phyloP scores from a whole-genome alignment of 805 yeast species.

The Candida boidinii region DNA sequence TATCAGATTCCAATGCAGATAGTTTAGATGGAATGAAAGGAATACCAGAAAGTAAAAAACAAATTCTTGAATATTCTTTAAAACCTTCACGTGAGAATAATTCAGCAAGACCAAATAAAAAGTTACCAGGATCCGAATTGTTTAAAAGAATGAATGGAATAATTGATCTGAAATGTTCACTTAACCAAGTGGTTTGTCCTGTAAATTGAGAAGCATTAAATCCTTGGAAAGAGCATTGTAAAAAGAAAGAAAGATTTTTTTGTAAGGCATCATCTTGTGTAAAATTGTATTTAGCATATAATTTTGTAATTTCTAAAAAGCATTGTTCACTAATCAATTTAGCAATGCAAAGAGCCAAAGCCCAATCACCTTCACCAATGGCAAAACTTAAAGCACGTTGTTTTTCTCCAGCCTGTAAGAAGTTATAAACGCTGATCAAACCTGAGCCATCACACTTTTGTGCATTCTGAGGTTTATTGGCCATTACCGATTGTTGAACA shows the following conservation, averaged over 20 bases:
- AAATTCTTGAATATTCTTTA: constrained; percentile 30
- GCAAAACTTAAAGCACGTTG: constrained; percentile 59
- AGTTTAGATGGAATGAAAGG: constrained; percentile 12
- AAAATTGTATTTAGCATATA: constrained; percentile 14
- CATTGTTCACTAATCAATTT: constrained; percentile 53
- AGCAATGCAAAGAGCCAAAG: constrained; percentile 67
- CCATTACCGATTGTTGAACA: too few relatives aligned
- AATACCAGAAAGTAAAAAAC: constrained; percentile 24
- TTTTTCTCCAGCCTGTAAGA: constrained; percentile 54
- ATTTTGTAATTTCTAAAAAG: constrained; percentile 34
- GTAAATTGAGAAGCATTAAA: constrained; percentile 9
- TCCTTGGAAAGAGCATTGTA: constrained; percentile 15
- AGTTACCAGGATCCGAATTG: constrained; percentile 13
- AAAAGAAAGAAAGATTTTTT: constrained; percentile 21
- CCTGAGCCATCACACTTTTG: constrained; percentile 14
- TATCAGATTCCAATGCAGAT: constrained; percentile 16
- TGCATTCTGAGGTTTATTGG: constrained; percentile 15
- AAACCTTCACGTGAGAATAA: constrained; percentile 26
- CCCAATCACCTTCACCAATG: constrained; percentile 60
- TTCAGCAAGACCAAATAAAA: constrained; percentile 25
- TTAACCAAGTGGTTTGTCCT: constrained; percentile 20
- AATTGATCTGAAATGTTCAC: constrained; percentile 19
- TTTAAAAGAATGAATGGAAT: constrained; percentile 23
- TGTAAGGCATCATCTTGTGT: constrained; percentile 13
- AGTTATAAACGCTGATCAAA: constrained; percentile 22